Percentiles rank a stretch among this genome's conserved stretches.
These are phyloP conservation scores for Microstegium vimineum DNA, from an alignment of 176 grass and related monocot genomes.

Conservation along the genomic window DNA sequence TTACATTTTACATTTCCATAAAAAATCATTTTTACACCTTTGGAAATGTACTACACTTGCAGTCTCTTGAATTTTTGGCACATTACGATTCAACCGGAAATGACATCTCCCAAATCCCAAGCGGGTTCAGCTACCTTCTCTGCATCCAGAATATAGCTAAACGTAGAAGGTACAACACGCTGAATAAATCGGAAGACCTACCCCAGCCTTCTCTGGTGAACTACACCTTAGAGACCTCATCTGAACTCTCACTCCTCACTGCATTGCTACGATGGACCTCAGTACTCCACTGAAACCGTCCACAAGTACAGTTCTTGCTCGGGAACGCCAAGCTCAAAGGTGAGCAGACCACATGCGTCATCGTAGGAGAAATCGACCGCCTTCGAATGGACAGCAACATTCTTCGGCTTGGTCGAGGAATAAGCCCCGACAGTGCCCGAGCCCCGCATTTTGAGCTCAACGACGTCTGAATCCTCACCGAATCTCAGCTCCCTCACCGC, in stretches of 20 bases:
- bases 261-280: no score
- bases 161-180: not conserved
- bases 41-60: not conserved
- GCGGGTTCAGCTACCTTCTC: not conserved
- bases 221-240: not conserved
- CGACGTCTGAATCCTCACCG: not conserved
- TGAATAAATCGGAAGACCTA: no score
- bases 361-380: constrained; percentile 42
- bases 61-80: not conserved
- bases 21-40: not conserved
- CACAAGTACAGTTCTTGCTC: constrained; percentile 48
- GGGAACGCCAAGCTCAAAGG: constrained; percentile 41
- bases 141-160: not conserved
- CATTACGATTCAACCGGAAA: not conserved
- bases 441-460: constrained; percentile 38
- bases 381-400: constrained; percentile 30
- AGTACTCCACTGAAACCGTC: constrained; percentile 40
- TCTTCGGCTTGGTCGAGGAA: constrained; percentile 45
- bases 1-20: not conserved
- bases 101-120: not conserved
- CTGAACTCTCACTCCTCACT: not conserved
- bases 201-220: not conserved
- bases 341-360: constrained; percentile 29
- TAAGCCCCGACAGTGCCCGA: constrained; percentile 48
- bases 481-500: constrained; percentile 43